phyloP scores from a whole-genome alignment of 2,329 filamentous ascomycete genomes.

The Claviceps africana region DNA sequence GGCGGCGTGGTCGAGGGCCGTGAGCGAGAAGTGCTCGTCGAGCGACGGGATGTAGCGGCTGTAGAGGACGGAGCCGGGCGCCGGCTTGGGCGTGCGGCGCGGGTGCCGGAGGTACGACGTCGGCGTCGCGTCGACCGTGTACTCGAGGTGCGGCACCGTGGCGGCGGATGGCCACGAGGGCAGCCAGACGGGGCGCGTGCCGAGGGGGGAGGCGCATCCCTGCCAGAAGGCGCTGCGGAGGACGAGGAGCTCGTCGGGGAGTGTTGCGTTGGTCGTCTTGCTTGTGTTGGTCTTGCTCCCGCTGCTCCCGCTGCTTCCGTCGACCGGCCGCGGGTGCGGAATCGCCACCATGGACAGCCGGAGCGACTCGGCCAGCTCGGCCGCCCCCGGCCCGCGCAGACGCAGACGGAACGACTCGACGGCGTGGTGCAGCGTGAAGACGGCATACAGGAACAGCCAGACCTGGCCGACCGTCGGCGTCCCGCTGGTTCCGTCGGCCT shows the following conservation, averaged over 20 bases:
- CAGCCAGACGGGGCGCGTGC: slow-evolving; percentile 46
- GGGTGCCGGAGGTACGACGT: slow-evolving; percentile 42
- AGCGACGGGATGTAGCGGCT: slow-evolving; percentile 63
- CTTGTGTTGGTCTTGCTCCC: slow-evolving; percentile 10
- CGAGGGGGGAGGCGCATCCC: slow-evolving; percentile 49
- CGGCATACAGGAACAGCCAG: slow-evolving; percentile 2
- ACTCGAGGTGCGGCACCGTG: slow-evolving; percentile 22
- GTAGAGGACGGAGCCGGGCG: slow-evolving; percentile 53
- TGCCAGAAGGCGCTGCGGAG: slow-evolving; percentile 49
- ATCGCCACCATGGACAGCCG: slow-evolving; percentile 23
- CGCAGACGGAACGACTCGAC: background rate
- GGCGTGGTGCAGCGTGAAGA: background rate
- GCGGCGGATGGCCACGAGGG: slow-evolving; percentile 25
- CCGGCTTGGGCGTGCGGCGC: slow-evolving; percentile 52
- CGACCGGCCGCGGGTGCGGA: slow-evolving; percentile 24
- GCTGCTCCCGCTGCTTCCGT: slow-evolving; percentile 16
- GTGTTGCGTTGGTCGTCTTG: too few relatives aligned
- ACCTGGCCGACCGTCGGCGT: background rate
- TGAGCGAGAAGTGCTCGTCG: slow-evolving; percentile 58
- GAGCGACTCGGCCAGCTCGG: slow-evolving; percentile 3
- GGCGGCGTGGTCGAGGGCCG: slow-evolving; percentile 55
- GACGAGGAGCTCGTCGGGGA: slow-evolving; percentile 20
- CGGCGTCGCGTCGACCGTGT: slow-evolving; percentile 17
- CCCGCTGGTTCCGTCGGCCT: too few relatives aligned
- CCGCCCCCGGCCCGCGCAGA: background rate